Evolutionary conservation across 768 basidiomycete species (phyloP), one percentile per base, ranked within the genome.

Genomic region (Leucocoprinus leucothites): DNA sequence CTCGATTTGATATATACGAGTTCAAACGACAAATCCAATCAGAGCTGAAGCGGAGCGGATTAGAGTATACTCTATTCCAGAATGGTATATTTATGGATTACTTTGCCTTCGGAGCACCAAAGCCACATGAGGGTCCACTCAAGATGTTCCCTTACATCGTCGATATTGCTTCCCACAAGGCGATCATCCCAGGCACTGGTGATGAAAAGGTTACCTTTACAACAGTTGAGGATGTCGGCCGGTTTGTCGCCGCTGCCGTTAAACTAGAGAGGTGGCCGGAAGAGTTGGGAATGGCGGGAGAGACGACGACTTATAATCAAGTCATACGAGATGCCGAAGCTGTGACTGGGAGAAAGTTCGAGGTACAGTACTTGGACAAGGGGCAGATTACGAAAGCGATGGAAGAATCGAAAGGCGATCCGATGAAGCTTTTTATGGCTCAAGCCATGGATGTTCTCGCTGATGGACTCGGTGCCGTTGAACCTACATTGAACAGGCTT

Each of bases 241-340:
- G 42, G 22, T 28, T 53, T 2, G 52, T 53, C 25, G 52, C 52
- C 2, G 43, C 24, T n/a, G 52, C 52, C 6, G 42, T 53, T 8
- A 35, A 42, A 8, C 28, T 53, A 34, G 22, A 19, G 9, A 13
- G 19, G 25, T 53, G 52, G 52, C 52, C 52, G 7, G 42, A 53
- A 16, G 52, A 53, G n/a, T 25, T 53, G 9, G 43, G 52, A n/a
- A 53, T 53, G 52, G 16, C 14, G n/a, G 22, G 52, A 3, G 41
- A 53, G n/a, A 53, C 42, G 9, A 53, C 52, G 5, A 26, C 52
- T 14, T 53, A 44, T 26, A 53, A 53, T 25, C 16, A 34, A 8
- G 16, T 53, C 16, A 25, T 53, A 35, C 41, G 25, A 26, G 42
- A 53, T 3, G 52, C 22, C 9, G 52, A 53, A 24, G 26, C 41